phyloP scores from a whole-genome alignment of 441 rosid species.

The Macaranga tanarius region DNA sequence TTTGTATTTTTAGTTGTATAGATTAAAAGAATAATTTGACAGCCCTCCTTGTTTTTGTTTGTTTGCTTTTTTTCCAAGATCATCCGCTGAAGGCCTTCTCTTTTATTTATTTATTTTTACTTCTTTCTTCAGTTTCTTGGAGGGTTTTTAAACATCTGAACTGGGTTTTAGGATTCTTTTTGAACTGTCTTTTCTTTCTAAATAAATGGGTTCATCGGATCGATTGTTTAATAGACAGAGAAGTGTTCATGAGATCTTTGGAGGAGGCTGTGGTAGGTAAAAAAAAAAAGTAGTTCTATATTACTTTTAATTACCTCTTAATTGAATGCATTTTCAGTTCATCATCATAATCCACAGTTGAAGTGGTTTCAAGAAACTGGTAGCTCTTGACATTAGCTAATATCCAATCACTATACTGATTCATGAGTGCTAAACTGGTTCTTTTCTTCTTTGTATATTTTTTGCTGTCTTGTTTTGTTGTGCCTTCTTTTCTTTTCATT shows the following conservation, averaged over 20 bases:
- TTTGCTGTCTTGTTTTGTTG: background rate
- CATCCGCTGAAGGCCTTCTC: background rate
- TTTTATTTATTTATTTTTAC: too few species aligned
- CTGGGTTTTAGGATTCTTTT: slow-evolving; percentile 13
- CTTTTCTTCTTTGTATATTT: background rate
- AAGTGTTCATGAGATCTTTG: slow-evolving; percentile 74
- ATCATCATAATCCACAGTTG: background rate
- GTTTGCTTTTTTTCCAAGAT: background rate
- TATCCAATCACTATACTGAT: background rate
- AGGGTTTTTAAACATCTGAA: slow-evolving; percentile 22
- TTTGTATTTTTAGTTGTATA: background rate
- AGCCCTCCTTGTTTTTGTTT: background rate
- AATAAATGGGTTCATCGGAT: slow-evolving; percentile 38
- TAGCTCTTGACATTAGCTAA: background rate
- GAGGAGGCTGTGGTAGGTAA: slow-evolving; percentile 69
- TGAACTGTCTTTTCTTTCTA: slow-evolving; percentile 29
- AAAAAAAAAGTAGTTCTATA: background rate
- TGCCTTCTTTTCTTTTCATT: too few species aligned
- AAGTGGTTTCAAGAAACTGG: background rate
- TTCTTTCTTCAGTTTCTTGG: background rate
- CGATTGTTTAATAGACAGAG: slow-evolving; percentile 65
- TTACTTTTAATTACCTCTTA: background rate
- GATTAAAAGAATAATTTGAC: background rate
- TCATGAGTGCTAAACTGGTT: background rate
- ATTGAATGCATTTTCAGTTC: background rate